Evolutionary conservation across 306 rosid species (phyloP), one percentile per base, ranked within the genome.

Genomic region (Vigna trinervia): DNA sequence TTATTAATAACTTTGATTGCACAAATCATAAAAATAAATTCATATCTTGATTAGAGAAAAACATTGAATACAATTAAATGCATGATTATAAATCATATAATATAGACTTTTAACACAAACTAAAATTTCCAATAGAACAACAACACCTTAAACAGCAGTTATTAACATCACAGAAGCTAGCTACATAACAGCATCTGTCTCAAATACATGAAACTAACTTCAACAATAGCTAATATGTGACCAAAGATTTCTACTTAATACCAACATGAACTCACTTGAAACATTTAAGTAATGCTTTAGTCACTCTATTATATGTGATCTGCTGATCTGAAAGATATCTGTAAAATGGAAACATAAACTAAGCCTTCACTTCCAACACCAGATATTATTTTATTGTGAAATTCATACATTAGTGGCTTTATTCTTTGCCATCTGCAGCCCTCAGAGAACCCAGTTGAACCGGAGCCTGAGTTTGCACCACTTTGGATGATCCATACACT

Each of bases 371-470:
- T 51, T 57, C 43, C 78, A 65, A 68, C 67, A 80, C 15, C 12
- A 1, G 22, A 9, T 43, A 43, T 43, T 43, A 53, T 5, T 48
- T 41, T 73, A 78, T 36, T 34, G 39, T 66, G 15, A 50, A n/a
- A 73, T 57, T 71, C 46, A 56, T 70, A 70, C 66, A 12, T 32
- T 10, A 13, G 30, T 54, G 15, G 43, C 51, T 71, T 88, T 75
- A 90, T 69, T 95, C 97, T 75, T 90, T 95, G 80, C 96, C 99
- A 63, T 95, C 97, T 14, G 99, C 97, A 0, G 96, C 96, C 45
- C 94, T 97, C 14, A 95, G 93, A 1, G 99, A 90, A 69, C 99
- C 99, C 9, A 95, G 96, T 77, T 90, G 97, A 84, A 95, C 97
- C 0, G 99, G 99, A 47, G 97, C 99, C 83, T 92, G 97, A 74